Base-by-base conservation (phyloP, 164 flowering plant species). In the Warburgia ugandensis region DNA sequence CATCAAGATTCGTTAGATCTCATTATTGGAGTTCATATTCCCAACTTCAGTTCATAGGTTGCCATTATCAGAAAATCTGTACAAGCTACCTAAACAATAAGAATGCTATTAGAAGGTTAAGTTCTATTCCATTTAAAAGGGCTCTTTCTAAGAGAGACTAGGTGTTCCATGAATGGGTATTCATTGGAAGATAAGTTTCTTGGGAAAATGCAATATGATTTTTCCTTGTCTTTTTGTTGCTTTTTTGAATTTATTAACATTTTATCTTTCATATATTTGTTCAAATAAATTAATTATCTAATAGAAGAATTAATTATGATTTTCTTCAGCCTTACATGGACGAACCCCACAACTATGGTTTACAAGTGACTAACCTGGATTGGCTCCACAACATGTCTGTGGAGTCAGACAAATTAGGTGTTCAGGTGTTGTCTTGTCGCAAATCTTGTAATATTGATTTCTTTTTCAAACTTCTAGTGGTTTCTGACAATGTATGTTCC, bases 341-440 rank as follows among this genome's bases (percentile, higher is more conserved):
- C 54, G 95, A 85, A 54, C 94, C 94, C 35, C 52, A 69, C 48
- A 92, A 83, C 58, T 65, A 62, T 73, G 96, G 99, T 56, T 71
- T 92, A 32, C 77, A 69, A 74, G 82, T 83, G 43, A 73, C 67
- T 19, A 84, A 85, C 20, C 29, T 46, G 31, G 85, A 82, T 35
- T 64, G 52, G 63, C 78, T 88, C 58, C 61, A 67, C 68, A 85
- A 80, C 68, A 68, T 79, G 84, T 80, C 86, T 39, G 1, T 70
- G 45, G 74, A 64, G 45, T 68, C 95, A 13, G 95, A 88, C 62
- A 68, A 68, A 66, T 56, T 73, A 56, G 85, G 81, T 44, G 80
- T 92, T 68, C 99, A 92, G 96, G 99, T 92, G 46, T 36, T 51
- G 29, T 50, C 9, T 54, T 29, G 13, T 11, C 21, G 22, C 32